These are phyloP conservation scores for Lycium ferocissimum DNA, from an alignment of 257 asterid genomes.

Conservation along the genomic window DNA sequence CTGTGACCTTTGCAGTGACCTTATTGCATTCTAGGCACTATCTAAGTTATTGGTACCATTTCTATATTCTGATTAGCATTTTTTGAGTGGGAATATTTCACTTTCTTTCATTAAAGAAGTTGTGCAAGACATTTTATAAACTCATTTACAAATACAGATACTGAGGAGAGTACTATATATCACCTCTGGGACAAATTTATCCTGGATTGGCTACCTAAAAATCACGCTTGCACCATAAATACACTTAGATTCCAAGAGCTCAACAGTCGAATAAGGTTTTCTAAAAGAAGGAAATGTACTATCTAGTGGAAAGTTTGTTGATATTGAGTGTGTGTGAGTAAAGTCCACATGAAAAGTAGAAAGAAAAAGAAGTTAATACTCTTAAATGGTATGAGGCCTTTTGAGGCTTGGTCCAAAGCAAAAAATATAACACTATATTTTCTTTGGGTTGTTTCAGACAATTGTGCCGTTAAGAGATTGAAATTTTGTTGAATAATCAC, in stretches of 20 bases:
- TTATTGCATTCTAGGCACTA: conserved; percentile 13
- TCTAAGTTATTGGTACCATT: neutral
- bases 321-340: no score
- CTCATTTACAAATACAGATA: neutral
- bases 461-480: no score
- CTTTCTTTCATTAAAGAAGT: neutral
- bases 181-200: neutral
- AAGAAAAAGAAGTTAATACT: no score
- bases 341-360: no score
- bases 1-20: neutral
- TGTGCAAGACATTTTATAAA: neutral
- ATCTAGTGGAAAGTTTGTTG: neutral
- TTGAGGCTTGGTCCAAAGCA: no score
- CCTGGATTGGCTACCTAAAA: conserved; percentile 17
- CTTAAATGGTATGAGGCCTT: no score
- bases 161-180: neutral
- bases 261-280: neutral
- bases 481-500: neutral
- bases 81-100: conserved; percentile 21
- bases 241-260: conserved; percentile 18
- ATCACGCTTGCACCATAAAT: conserved; percentile 7
- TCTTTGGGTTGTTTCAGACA: no score
- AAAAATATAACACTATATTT: no score
- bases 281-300: neutral
- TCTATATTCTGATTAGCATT: neutral